A percentile compares a stretch with the other conserved stretches of the same genome.
phyloP scores from a whole-genome alignment of 2,329 filamentous ascomycete genomes.

The Aureobasidium leucospermi region DNA sequence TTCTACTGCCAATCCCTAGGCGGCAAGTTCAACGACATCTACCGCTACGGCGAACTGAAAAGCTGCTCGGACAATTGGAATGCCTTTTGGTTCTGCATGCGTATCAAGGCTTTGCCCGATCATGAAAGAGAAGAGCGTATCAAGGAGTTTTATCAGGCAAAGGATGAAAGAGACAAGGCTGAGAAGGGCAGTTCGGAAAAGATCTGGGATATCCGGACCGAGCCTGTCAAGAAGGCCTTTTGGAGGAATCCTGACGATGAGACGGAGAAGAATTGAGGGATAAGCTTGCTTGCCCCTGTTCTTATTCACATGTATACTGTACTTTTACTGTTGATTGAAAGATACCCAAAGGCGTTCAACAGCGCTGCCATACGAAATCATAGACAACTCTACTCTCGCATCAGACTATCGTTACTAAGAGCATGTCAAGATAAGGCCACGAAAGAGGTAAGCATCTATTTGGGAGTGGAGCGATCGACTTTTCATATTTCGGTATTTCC shows the following conservation, averaged over 20 bases:
- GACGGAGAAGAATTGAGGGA: slow-evolving; percentile 1
- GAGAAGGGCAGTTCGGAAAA: slow-evolving; percentile 64
- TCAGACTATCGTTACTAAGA: neutral
- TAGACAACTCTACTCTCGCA: neutral
- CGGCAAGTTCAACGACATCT: slow-evolving; percentile 85
- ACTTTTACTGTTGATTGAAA: slow-evolving; percentile 5
- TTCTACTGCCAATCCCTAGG: slow-evolving; percentile 91
- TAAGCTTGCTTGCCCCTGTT: neutral
- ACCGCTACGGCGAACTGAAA: slow-evolving; percentile 72
- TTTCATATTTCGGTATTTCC: slow-evolving; percentile 6
- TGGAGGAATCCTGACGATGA: slow-evolving; percentile 28
- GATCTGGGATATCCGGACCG: slow-evolving; percentile 71
- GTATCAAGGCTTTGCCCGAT: slow-evolving; percentile 57
- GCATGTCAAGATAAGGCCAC: neutral
- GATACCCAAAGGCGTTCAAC: slow-evolving; percentile 9
- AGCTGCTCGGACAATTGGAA: slow-evolving; percentile 80
- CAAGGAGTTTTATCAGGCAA: slow-evolving; percentile 59
- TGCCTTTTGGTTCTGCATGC: slow-evolving; percentile 98
- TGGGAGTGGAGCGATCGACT: neutral
- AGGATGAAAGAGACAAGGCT: slow-evolving; percentile 50
- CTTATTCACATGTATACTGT: neutral
- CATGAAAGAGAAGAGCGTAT: slow-evolving; percentile 54
- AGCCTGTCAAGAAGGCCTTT: slow-evolving; percentile 48
- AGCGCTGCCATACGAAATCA: neutral
- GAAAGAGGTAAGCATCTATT: neutral